These are phyloP conservation scores for Penicillium sp. DNA, from an alignment of 2,329 filamentous ascomycete genomes.

Conservation along the genomic window DNA sequence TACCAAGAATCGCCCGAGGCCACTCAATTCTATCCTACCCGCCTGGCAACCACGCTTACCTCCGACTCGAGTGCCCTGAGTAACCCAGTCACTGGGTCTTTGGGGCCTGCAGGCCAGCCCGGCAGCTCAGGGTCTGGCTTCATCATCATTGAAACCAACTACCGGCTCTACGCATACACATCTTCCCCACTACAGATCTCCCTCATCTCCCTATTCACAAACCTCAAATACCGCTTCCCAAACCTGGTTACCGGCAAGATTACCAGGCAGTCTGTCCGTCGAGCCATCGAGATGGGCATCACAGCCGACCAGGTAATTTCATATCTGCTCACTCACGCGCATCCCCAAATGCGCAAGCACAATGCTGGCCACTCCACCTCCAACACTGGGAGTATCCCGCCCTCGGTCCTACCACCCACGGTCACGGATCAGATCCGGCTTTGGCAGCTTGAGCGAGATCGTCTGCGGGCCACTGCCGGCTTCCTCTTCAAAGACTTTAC, in stretches of 20 bases:
- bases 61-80: slow-evolving; percentile 70
- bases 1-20: slow-evolving; percentile 57
- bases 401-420: slow-evolving; percentile 81
- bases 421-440: slow-evolving; percentile 96
- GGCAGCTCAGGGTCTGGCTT: slow-evolving; percentile 58
- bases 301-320: slow-evolving; percentile 93
- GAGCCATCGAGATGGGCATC: slow-evolving; percentile 85
- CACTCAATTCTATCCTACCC: slow-evolving; percentile 76
- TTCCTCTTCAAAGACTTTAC: slow-evolving; percentile 90
- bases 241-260: slow-evolving; percentile 92
- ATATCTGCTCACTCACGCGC: slow-evolving; percentile 87
- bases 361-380: slow-evolving; percentile 37
- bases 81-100: slow-evolving; percentile 67
- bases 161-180: slow-evolving; percentile 95
- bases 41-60: slow-evolving; percentile 89
- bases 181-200: slow-evolving; percentile 91
- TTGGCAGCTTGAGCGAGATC: slow-evolving; percentile 96
- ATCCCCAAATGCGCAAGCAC: slow-evolving; percentile 83
- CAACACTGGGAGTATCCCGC: slow-evolving; percentile 39
- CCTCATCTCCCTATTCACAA: slow-evolving; percentile 84
- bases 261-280: slow-evolving; percentile 81
- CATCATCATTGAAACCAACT: slow-evolving; percentile 97
- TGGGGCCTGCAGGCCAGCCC: slow-evolving; percentile 38
- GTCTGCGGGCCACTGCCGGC: slow-evolving; percentile 79
- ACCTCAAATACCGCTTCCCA: slow-evolving; percentile 84